Conservation (phyloP, 2,329 filamentous ascomycete species). For the Pseudofabraea citricarpa region DNA sequence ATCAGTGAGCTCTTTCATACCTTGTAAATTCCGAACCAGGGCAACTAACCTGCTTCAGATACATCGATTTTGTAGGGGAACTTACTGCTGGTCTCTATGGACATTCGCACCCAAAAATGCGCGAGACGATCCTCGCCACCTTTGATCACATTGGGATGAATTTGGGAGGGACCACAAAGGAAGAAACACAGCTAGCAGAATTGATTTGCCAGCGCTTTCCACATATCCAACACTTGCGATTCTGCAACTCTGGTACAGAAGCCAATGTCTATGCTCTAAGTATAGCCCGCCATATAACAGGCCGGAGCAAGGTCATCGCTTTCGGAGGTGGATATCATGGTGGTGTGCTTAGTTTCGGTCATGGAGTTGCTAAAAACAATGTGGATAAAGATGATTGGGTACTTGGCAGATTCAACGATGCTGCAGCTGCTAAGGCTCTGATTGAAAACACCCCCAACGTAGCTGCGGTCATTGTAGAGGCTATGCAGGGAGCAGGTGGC, state of each 20-base stretch:
- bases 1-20: neutral
- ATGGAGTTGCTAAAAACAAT: conserved; percentile 1
- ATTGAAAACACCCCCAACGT: conserved; percentile 5
- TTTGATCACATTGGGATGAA: conserved; percentile 48
- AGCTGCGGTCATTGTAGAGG: conserved; percentile 56
- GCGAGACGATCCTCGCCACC: conserved; percentile 27
- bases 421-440: conserved; percentile 21
- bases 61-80: conserved; percentile 56
- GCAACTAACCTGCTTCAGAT: conserved; percentile 21
- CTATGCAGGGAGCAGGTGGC: conserved; percentile 59
- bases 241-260: conserved; percentile 61
- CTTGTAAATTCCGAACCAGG: neutral
- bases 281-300: conserved; percentile 4
- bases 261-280: conserved; percentile 54
- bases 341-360: conserved; percentile 31
- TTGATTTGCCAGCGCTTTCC: conserved; percentile 45
- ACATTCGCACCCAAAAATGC: conserved; percentile 53
- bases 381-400: conserved; percentile 43
- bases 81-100: conserved; percentile 61
- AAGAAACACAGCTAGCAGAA: conserved; percentile 45
- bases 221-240: conserved; percentile 47
- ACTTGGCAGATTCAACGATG: conserved; percentile 56
- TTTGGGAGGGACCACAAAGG: conserved; percentile 44
- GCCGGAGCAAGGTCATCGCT: conserved; percentile 5
- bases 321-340: conserved; percentile 12